A percentile compares a stretch with the other conserved stretches of the same genome.
phyloP scores from a whole-genome alignment of 495 filamentous ascomycete genomes.

The Rusavskia elegans region DNA sequence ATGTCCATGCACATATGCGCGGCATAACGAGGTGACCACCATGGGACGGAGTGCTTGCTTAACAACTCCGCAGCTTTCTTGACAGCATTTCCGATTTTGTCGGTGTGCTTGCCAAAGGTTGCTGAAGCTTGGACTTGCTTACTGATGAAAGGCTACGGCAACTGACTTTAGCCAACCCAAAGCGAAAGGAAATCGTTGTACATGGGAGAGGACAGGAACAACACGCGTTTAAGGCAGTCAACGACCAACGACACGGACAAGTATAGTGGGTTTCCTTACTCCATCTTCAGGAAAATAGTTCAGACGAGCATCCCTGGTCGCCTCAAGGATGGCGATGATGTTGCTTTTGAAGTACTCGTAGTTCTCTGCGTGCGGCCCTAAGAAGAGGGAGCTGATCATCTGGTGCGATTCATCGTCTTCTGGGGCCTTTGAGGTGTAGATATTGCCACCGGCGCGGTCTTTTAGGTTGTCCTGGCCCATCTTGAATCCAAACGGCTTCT shows the following conservation, averaged over 20 bases:
- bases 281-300: constrained; percentile 19
- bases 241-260: not conserved
- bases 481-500: not conserved
- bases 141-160: constrained; percentile 18
- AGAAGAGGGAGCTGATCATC: constrained; percentile 25
- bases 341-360: constrained; percentile 21
- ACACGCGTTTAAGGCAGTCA: not conserved
- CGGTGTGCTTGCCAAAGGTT: constrained; percentile 14
- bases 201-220: not conserved
- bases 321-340: constrained; percentile 20
- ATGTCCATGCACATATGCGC: constrained; percentile 28
- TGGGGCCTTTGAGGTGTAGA: constrained; percentile 3
- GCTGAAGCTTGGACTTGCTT: constrained; percentile 12
- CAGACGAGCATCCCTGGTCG: constrained; percentile 16
- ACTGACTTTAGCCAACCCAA: no score
- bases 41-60: constrained; percentile 23
- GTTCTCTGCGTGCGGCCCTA: constrained; percentile 28
- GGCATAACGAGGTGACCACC: constrained; percentile 28
- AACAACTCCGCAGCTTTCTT: constrained; percentile 14
- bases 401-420: constrained; percentile 15
- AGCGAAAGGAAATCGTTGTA: no score
- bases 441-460: not conserved
- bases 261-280: constrained; percentile 1
- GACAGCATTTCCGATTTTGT: constrained; percentile 15
- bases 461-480: not conserved